These are phyloP conservation scores for Pichia sp. DNA, from an alignment of 1,139 yeast species.

Conservation along the genomic window DNA sequence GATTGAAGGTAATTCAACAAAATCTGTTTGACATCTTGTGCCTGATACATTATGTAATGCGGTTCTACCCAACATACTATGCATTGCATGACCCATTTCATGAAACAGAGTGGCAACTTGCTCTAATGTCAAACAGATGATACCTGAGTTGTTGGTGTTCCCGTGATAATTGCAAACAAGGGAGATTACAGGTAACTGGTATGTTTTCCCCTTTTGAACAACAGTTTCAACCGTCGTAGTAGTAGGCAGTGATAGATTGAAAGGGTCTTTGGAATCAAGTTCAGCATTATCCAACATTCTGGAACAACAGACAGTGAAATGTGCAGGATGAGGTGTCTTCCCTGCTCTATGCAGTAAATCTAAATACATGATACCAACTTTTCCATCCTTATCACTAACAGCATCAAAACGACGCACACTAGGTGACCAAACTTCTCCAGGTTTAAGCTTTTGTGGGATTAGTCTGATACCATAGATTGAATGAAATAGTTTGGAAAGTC, in stretches of 20 bases:
- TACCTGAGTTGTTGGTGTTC: slow-evolving; percentile 16
- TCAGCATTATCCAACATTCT: slow-evolving; percentile 58
- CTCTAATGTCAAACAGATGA: slow-evolving; percentile 55
- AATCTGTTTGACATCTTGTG: slow-evolving; percentile 92
- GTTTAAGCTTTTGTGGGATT: slow-evolving; percentile 41
- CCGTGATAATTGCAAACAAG: slow-evolving; percentile 79
- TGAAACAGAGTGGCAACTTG: slow-evolving; percentile 95
- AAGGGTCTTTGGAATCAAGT: slow-evolving; percentile 28
- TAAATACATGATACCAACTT: slow-evolving; percentile 62
- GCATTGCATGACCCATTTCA: slow-evolving; percentile 99
- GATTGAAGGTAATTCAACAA: slow-evolving; percentile 93
- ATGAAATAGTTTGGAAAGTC: slow-evolving; percentile 67
- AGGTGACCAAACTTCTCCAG: slow-evolving; percentile 88
- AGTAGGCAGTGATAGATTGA: slow-evolving; percentile 25
- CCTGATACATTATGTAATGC: slow-evolving; percentile 88
- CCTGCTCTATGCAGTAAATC: slow-evolving; percentile 61
- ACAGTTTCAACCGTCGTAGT: slow-evolving; percentile 36
- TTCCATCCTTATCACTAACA: slow-evolving; percentile 52
- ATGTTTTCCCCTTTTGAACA: slow-evolving; percentile 37
- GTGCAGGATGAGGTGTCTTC: slow-evolving; percentile 78
- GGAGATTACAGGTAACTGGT: slow-evolving; percentile 86
- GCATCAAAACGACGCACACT: slow-evolving; percentile 83
- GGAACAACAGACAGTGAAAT: slow-evolving; percentile 94
- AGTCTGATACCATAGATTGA: slow-evolving; percentile 76
- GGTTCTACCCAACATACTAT: slow-evolving; percentile 92